phyloP scores from a whole-genome alignment of 768 basidiomycete genomes.

The Suillus hirtellus region DNA sequence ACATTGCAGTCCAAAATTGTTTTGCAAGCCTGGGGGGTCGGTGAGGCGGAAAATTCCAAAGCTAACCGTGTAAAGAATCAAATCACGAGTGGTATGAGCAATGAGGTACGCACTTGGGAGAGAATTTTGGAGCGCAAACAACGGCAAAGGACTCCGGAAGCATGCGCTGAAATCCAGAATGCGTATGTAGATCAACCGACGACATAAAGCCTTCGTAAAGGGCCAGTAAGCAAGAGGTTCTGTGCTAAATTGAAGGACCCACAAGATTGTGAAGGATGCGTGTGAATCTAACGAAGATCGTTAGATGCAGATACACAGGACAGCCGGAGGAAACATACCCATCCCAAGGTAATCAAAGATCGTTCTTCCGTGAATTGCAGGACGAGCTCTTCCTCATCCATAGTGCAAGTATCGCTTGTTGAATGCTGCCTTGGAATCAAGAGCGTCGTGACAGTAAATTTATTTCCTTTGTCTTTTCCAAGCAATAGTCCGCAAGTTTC shows the following conservation, averaged over 20 bases:
- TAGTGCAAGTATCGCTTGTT: slow-evolving; percentile 89
- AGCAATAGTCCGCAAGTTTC: slow-evolving; percentile 89
- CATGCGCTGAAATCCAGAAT: slow-evolving; percentile 86
- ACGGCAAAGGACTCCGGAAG: slow-evolving; percentile 85
- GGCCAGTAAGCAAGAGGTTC: slow-evolving; percentile 8
- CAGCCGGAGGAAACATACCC: slow-evolving; percentile 53
- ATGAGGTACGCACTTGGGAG: slow-evolving; percentile 58
- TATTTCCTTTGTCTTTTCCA: slow-evolving; percentile 61
- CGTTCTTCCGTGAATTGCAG: slow-evolving; percentile 82
- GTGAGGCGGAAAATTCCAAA: slow-evolving; percentile 91
- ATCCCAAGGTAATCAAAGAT: slow-evolving; percentile 83
- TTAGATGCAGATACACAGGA: slow-evolving; percentile 1
- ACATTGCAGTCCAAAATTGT: slow-evolving; percentile 66
- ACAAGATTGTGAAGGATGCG: slow-evolving; percentile 90
- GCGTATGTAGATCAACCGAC: slow-evolving; percentile 90
- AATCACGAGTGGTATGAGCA: slow-evolving; percentile 8
- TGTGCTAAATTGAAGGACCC: slow-evolving; percentile 26
- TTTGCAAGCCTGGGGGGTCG: slow-evolving; percentile 77
- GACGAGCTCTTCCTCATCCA: slow-evolving; percentile 88
- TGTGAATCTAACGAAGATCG: slow-evolving; percentile 68
- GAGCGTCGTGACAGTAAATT: slow-evolving; percentile 75
- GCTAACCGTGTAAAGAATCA: slow-evolving; percentile 26
- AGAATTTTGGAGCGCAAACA: slow-evolving; percentile 72
- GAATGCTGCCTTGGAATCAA: slow-evolving; percentile 88
- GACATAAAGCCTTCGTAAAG: slow-evolving; percentile 78